Conservation (phyloP, 2,329 filamentous ascomycete genomes). For the Xylaria sp. region DNA sequence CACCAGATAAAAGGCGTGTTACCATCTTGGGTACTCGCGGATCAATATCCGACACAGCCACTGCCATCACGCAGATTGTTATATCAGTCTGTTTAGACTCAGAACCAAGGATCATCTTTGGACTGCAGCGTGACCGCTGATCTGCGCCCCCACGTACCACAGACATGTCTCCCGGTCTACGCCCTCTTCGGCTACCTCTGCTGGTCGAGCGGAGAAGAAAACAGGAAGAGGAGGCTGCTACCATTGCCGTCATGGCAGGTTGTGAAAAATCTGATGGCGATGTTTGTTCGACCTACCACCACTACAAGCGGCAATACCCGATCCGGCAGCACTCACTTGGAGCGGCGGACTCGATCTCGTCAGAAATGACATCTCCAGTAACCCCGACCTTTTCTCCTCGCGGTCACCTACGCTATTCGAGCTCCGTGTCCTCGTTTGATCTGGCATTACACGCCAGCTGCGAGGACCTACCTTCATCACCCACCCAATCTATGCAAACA, state of each 20-base stretch:
- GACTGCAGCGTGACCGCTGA: conserved; percentile 35
- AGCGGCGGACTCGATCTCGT: conserved; percentile 64
- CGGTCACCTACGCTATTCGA: conserved; percentile 72
- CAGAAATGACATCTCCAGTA: conserved; percentile 74
- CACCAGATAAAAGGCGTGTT: neutral
- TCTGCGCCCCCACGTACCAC: conserved; percentile 26
- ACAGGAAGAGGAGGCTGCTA: conserved; percentile 45
- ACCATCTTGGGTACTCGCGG: conserved; percentile 2
- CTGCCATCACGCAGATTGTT: neutral
- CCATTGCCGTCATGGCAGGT: conserved; percentile 23
- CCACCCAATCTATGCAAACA: conserved; percentile 52
- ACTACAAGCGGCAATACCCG: conserved; percentile 19
- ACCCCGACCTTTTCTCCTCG: conserved; percentile 76
- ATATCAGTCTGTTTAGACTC: conserved; percentile 2
- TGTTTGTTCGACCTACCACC: conserved; percentile 54
- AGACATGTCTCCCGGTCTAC: conserved; percentile 47
- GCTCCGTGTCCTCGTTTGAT: conserved; percentile 82
- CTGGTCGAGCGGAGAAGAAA: conserved; percentile 47
- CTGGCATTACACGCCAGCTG: conserved; percentile 61
- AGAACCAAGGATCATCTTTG: conserved; percentile 14
- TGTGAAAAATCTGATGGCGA: conserved; percentile 47
- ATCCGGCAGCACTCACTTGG: conserved; percentile 49
- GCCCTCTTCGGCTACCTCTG: conserved; percentile 48
- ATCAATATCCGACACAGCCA: conserved; percentile 1
- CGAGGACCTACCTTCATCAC: conserved; percentile 68